Percentiles rank a stretch among this genome's conserved stretches.
Evolutionary conservation across 2,329 filamentous ascomycete species (phyloP).

Genomic region (Raffaelea deltoideospora): DNA sequence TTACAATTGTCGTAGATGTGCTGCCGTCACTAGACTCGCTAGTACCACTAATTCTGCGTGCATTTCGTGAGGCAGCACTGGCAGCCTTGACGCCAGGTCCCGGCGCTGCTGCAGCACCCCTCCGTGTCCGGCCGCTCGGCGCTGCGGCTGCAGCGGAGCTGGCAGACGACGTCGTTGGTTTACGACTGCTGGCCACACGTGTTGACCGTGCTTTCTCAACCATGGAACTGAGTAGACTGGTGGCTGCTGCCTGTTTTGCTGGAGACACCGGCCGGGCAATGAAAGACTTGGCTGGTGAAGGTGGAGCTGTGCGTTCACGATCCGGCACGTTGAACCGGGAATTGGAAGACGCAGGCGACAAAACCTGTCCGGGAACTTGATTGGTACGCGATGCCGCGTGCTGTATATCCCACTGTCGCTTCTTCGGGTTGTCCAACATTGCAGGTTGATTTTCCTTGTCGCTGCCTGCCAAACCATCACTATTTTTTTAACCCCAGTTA

Average conservation of each 20-base stretch:
- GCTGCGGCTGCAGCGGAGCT: slow-evolving; percentile 22
- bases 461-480: slow-evolving; percentile 44
- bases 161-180: slow-evolving; percentile 28
- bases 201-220: slow-evolving; percentile 45
- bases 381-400: slow-evolving; percentile 15
- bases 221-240: slow-evolving; percentile 38
- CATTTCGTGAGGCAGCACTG: slow-evolving; percentile 24
- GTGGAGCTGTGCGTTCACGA: slow-evolving; percentile 17
- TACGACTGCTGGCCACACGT: slow-evolving; percentile 26
- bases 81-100: slow-evolving; percentile 21
- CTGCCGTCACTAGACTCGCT: slow-evolving; percentile 52
- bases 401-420: slow-evolving; percentile 34
- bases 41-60: slow-evolving; percentile 38
- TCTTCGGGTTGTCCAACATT: slow-evolving; percentile 53
- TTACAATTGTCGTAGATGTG: slow-evolving; percentile 48
- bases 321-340: slow-evolving; percentile 49
- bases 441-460: slow-evolving; percentile 66
- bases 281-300: slow-evolving; percentile 40
- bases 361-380: slow-evolving; percentile 38
- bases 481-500: slow-evolving; percentile 17
- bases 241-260: slow-evolving; percentile 35
- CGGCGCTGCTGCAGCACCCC: slow-evolving; percentile 20
- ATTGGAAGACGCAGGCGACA: slow-evolving; percentile 75
- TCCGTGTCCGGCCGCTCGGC: slow-evolving; percentile 18
- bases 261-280: slow-evolving; percentile 46